These are phyloP conservation scores for Aspergillus sp. DNA, from an alignment of 2,329 filamentous ascomycete genomes.

Conservation along the genomic window DNA sequence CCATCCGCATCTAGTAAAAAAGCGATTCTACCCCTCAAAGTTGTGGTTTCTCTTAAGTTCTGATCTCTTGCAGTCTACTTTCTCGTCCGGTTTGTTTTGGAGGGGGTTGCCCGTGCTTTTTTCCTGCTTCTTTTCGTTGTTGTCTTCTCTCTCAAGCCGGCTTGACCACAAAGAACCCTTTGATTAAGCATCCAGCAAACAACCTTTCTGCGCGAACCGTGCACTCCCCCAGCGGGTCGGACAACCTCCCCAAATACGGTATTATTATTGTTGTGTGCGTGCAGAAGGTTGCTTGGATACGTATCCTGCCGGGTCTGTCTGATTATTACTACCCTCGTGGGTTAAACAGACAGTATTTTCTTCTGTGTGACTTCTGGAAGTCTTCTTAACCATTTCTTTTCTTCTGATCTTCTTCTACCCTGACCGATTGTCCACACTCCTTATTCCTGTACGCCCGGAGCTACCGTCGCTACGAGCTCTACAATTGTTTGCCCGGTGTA, in stretches of 20 bases:
- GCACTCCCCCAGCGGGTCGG: conserved; percentile 21
- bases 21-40: conserved; percentile 5
- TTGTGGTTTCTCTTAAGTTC: background rate
- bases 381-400: conserved; percentile 14
- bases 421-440: background rate
- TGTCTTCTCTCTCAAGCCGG: conserved; percentile 8
- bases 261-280: conserved; percentile 14
- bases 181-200: conserved; percentile 11
- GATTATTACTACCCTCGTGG: conserved; percentile 15
- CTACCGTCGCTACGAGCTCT: background rate
- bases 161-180: conserved; percentile 1
- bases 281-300: conserved; percentile 8
- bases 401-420: conserved; percentile 5
- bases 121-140: background rate
- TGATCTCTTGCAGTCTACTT: background rate
- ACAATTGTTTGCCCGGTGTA: conserved; percentile 1
- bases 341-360: conserved; percentile 6
- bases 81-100: conserved; percentile 4
- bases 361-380: conserved; percentile 19
- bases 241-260: conserved; percentile 9
- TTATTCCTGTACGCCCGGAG: background rate
- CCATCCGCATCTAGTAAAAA: conserved; percentile 23
- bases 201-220: conserved; percentile 17
- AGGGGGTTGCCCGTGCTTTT: conserved; percentile 5
- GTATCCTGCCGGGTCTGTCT: conserved; percentile 5